A percentile compares a stretch with the other conserved stretches of the same genome.
Evolutionary conservation across 176 grass and related monocot genomes (phyloP).

Genomic region (Eragrostis nindensis): DNA sequence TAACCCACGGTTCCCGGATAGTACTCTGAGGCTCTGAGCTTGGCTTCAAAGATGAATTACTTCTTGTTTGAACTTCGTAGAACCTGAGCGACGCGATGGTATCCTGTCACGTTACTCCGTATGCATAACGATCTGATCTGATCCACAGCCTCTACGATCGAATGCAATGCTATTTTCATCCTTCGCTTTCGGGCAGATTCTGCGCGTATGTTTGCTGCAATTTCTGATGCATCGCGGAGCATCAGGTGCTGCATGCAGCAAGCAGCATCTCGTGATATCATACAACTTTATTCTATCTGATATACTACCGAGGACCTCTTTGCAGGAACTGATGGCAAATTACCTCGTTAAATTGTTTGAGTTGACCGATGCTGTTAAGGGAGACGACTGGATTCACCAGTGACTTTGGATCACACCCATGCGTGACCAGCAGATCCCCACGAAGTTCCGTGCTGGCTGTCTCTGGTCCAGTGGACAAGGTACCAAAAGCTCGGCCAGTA

Average conservation of each 20-base stretch:
- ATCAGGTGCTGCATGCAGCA: not conserved
- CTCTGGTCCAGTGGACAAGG: constrained; percentile 14
- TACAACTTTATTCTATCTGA: too few relatives aligned
- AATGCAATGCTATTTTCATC: too few relatives aligned
- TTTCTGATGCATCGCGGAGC: not conserved
- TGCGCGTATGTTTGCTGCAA: not conserved
- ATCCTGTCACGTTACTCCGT: too few relatives aligned
- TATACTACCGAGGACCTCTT: too few relatives aligned
- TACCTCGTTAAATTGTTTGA: too few relatives aligned
- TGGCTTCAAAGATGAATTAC: too few relatives aligned
- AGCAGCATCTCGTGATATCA: not conserved
- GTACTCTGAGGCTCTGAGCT: too few relatives aligned
- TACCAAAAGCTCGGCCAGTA: not conserved
- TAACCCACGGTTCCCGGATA: too few relatives aligned
- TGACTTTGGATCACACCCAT: not conserved
- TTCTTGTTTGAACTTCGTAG: too few relatives aligned
- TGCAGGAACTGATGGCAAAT: too few relatives aligned
- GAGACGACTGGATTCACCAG: not conserved
- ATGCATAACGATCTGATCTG: too few relatives aligned
- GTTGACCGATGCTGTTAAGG: not conserved
- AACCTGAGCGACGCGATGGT: too few relatives aligned
- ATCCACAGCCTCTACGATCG: not conserved
- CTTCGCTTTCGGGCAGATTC: not conserved
- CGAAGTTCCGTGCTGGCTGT: constrained; percentile 12
- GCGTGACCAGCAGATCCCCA: not conserved